These are phyloP conservation scores for Fusarium coffeatum DNA, from an alignment of 2,329 filamentous ascomycete genomes.

Conservation along the genomic window DNA sequence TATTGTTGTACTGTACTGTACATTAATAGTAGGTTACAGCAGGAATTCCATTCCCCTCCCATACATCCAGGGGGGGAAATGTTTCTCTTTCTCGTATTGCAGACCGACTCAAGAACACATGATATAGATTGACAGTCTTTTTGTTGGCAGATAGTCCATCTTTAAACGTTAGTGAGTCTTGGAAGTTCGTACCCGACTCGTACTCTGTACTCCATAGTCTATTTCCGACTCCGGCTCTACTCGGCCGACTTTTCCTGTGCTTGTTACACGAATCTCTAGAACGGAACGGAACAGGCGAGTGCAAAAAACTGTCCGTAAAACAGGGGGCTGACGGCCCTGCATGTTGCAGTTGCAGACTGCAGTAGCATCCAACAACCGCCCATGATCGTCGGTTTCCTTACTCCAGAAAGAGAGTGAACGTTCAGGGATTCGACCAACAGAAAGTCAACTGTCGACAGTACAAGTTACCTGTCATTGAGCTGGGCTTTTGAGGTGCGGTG, in stretches of 20 bases:
- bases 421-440: slow-evolving; percentile 9
- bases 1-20: not conserved
- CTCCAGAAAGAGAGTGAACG: not conserved
- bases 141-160: slow-evolving; percentile 5
- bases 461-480: slow-evolving; percentile 12
- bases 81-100: slow-evolving; percentile 34
- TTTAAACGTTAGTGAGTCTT: slow-evolving; percentile 13
- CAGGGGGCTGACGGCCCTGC: slow-evolving; percentile 27
- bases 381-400: slow-evolving; percentile 18
- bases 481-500: not conserved
- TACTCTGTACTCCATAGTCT: slow-evolving; percentile 9
- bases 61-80: slow-evolving; percentile 11
- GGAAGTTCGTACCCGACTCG: slow-evolving; percentile 23
- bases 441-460: not conserved
- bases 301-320: slow-evolving; percentile 5
- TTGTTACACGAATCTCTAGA: slow-evolving; percentile 19
- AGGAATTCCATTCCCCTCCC: slow-evolving; percentile 5
- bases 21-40: not conserved
- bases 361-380: not conserved
- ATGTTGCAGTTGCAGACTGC: not conserved
- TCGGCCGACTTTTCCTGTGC: slow-evolving; percentile 34
- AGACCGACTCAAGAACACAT: slow-evolving; percentile 25
- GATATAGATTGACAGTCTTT: slow-evolving; percentile 16
- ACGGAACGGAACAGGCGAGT: not conserved
- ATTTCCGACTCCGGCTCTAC: not conserved